Conservation (phyloP, 2,329 filamentous ascomycete species). For the Cryphonectria japonica region DNA sequence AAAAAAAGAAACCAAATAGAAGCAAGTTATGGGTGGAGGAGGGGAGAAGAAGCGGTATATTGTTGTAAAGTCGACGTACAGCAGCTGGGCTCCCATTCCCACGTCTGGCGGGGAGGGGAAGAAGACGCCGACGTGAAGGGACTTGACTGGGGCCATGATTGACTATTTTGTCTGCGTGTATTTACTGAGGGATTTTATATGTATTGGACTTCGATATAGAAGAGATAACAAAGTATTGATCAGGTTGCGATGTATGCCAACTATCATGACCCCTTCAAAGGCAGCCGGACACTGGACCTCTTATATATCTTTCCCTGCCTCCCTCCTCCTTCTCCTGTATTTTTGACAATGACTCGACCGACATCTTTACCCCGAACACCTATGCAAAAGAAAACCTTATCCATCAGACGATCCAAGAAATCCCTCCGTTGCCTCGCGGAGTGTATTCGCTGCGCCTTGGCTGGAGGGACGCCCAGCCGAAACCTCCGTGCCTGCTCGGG, state of each 20-base stretch:
- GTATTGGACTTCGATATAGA: neutral
- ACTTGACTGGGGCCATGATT: slow-evolving; percentile 27
- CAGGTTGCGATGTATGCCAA: neutral
- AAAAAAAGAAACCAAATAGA: neutral
- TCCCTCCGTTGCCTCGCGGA: slow-evolving; percentile 13
- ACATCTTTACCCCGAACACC: neutral
- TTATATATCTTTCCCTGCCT: neutral
- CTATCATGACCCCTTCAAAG: neutral
- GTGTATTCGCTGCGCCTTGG: slow-evolving; percentile 6
- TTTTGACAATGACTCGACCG: neutral
- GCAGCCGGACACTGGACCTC: neutral
- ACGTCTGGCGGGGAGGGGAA: slow-evolving; percentile 40
- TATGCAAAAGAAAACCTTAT: neutral
- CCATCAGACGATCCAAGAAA: neutral
- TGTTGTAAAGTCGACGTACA: slow-evolving; percentile 33
- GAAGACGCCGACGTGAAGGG: slow-evolving; percentile 54
- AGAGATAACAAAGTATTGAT: neutral
- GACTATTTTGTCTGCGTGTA: neutral
- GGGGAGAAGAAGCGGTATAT: neutral
- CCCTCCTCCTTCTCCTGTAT: neutral
- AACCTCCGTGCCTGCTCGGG: slow-evolving; percentile 26
- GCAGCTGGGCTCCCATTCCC: slow-evolving; percentile 44
- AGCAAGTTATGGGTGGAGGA: neutral
- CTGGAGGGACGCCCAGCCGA: slow-evolving; percentile 4
- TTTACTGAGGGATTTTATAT: neutral